Conservation (phyloP, 768 basidiomycete genomes). For the Kwoniella europaea region DNA sequence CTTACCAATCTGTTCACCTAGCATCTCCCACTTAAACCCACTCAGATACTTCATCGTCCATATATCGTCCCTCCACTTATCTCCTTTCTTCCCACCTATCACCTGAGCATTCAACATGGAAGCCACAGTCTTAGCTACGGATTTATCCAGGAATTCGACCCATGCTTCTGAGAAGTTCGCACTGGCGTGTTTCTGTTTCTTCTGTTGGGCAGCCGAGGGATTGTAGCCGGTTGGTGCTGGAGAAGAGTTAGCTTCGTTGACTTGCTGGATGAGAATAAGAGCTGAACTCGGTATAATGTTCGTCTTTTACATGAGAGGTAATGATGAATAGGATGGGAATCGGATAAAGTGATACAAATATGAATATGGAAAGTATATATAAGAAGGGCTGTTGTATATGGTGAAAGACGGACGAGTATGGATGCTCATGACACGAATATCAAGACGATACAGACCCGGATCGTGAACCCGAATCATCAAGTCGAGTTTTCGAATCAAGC, state of each 20-base stretch:
- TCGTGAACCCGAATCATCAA: too few relatives aligned
- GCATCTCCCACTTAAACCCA: constrained; percentile 97
- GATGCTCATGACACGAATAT: too few relatives aligned
- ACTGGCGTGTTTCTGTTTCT: constrained; percentile 85
- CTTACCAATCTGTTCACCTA: constrained; percentile 97
- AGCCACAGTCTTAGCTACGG: constrained; percentile 83
- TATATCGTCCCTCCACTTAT: constrained; percentile 86
- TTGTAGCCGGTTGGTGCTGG: constrained; percentile 65
- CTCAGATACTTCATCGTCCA: constrained; percentile 99
- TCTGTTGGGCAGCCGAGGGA: constrained; percentile 27
- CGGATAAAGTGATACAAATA: too few relatives aligned
- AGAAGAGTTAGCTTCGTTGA: constrained; percentile 1
- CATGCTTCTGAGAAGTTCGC: constrained; percentile 93
- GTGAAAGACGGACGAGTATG: too few relatives aligned
- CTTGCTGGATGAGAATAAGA: too few relatives aligned
- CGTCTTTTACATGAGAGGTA: too few relatives aligned
- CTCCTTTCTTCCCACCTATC: constrained; percentile 68
- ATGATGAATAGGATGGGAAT: too few relatives aligned
- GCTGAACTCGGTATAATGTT: too few relatives aligned
- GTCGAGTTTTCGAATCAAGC: too few relatives aligned
- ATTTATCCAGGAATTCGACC: constrained; percentile 97
- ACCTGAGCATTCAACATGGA: constrained; percentile 95
- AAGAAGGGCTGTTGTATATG: too few relatives aligned
- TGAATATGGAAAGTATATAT: too few relatives aligned
- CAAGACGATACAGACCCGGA: too few relatives aligned